phyloP scores from a whole-genome alignment of 2,329 filamentous ascomycete genomes.

The Neofusicoccum sp. region DNA sequence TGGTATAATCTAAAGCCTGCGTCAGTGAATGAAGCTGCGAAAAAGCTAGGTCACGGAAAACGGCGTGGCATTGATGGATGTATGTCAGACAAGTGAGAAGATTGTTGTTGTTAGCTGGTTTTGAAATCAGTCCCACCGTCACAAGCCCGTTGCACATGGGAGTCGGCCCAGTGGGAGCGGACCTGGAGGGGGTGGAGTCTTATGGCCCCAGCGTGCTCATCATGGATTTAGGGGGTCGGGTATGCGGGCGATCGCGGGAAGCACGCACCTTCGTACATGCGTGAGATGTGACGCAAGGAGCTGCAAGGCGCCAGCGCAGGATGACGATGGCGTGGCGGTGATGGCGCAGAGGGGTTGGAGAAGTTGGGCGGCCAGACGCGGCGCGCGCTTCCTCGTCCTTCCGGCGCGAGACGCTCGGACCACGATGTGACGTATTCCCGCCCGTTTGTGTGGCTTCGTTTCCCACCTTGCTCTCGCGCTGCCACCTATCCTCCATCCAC shows the following conservation, averaged over 20 bases:
- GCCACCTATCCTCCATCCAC: slow-evolving; percentile 17
- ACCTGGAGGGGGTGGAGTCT: slow-evolving; percentile 4
- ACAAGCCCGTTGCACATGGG: slow-evolving; percentile 1
- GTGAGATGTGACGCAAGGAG: slow-evolving; percentile 6
- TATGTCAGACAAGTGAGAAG: slow-evolving; percentile 18
- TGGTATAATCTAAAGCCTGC: no score
- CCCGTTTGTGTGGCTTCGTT: slow-evolving; percentile 15
- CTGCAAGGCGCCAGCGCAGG: not conserved
- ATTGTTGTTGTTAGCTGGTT: slow-evolving; percentile 15
- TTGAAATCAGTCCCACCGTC: slow-evolving; percentile 7
- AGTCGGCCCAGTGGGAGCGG: slow-evolving; percentile 1
- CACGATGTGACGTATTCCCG: slow-evolving; percentile 17
- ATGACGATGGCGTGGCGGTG: slow-evolving; percentile 14
- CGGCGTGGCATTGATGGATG: not conserved
- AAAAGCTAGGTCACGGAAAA: not conserved
- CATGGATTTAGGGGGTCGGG: not conserved
- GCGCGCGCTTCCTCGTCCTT: slow-evolving; percentile 3
- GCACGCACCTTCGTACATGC: not conserved
- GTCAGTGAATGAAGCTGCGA: not conserved
- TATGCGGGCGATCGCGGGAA: slow-evolving; percentile 2
- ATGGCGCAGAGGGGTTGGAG: not conserved
- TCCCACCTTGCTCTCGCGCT: slow-evolving; percentile 3
- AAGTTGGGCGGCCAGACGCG: not conserved
- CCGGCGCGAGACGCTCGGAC: slow-evolving; percentile 11
- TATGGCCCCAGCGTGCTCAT: slow-evolving; percentile 23